A percentile compares a stretch with the other conserved stretches of the same genome.
phyloP scores from a whole-genome alignment of 192 early-diverging fungal genomes.

The Coemansia sp. region DNA sequence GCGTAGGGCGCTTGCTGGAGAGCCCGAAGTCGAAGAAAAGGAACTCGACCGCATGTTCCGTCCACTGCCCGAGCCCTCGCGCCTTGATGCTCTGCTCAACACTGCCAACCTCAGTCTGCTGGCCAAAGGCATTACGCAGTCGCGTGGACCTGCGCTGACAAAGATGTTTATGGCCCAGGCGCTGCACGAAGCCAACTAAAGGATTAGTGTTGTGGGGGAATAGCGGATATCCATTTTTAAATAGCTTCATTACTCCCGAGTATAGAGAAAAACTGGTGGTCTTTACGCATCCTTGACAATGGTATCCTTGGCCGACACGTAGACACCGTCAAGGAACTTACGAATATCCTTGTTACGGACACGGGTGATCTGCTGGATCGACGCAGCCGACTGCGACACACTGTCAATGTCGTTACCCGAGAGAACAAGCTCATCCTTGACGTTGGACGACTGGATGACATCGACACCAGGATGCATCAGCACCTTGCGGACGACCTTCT shows the following conservation, averaged over 20 bases:
- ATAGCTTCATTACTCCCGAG: neutral
- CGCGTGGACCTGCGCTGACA: slow-evolving; percentile 88
- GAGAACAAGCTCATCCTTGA: slow-evolving; percentile 95
- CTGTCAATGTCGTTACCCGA: slow-evolving; percentile 90
- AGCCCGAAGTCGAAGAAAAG: slow-evolving; percentile 73
- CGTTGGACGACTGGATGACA: slow-evolving; percentile 69
- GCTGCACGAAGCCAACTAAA: slow-evolving; percentile 58
- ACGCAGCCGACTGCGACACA: slow-evolving; percentile 95
- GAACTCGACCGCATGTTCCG: slow-evolving; percentile 61
- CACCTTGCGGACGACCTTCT: slow-evolving; percentile 88
- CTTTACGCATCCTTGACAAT: slow-evolving; percentile 57
- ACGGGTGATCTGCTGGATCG: slow-evolving; percentile 89
- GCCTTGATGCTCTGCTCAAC: slow-evolving; percentile 86
- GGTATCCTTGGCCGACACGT: slow-evolving; percentile 81
- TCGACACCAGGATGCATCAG: slow-evolving; percentile 81
- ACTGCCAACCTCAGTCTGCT: slow-evolving; percentile 90
- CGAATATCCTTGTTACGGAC: slow-evolving; percentile 99
- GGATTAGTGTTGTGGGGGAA: no score
- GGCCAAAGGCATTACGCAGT: slow-evolving; percentile 89
- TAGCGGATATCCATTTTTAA: neutral
- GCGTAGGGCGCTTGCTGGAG: slow-evolving; percentile 74
- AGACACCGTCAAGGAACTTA: slow-evolving; percentile 99
- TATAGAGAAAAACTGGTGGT: slow-evolving; percentile 1
- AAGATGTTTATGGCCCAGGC: slow-evolving; percentile 84
- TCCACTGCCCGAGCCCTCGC: slow-evolving; percentile 80